Evolutionary conservation across 1,139 yeast genomes (phyloP), one percentile per base, ranked within the genome.

Genomic region (Yamadazyma oceani): DNA sequence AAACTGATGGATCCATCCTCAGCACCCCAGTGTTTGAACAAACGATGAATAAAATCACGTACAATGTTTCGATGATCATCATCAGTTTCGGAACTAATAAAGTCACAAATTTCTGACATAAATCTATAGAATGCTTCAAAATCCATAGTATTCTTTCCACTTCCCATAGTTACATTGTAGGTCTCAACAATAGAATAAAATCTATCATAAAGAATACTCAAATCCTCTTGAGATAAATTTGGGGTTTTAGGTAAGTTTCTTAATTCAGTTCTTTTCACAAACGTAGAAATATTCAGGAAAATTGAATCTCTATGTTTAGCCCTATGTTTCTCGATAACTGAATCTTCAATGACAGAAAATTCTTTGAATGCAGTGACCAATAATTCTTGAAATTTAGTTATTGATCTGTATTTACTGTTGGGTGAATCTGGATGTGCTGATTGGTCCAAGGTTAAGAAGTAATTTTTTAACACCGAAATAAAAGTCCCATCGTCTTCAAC

Each of bases 401-500:
- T 78, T 28, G 79, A 71, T 50, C 81, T 74, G 39, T 77, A 75
- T 49, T 80, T 81, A 16, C 77, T 77, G 53, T 85, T 82, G 5
- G 77, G 62, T 0, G 95, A 75, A 35, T 77, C 75, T 6, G 95
- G 94, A 53, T 85, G 88, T 0, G 90, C 90, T 13, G 88, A 77
- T 41, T 85, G 84, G 51, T 86, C 95, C 25, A 94, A 69, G 0
- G 85, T 76, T 24, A 78, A 73, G 55, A 94, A 92, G 60, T 85
- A 94, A 26, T 82, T 79, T 54, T 92, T 92, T 44, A 94, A 73
- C 19, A 90, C 78, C 5, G 87, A 84, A 32, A 94, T 86, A 49
- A 94, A 89, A 46, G 84, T 80, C 2, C 98, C 97, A 56, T 94
- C 98, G 61, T 94, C 99, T 46, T 82, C 87, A 7, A 90, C 82